Base-by-base conservation (phyloP, 2,329 filamentous ascomycete species). In the Trichophyton schoenleinii region DNA sequence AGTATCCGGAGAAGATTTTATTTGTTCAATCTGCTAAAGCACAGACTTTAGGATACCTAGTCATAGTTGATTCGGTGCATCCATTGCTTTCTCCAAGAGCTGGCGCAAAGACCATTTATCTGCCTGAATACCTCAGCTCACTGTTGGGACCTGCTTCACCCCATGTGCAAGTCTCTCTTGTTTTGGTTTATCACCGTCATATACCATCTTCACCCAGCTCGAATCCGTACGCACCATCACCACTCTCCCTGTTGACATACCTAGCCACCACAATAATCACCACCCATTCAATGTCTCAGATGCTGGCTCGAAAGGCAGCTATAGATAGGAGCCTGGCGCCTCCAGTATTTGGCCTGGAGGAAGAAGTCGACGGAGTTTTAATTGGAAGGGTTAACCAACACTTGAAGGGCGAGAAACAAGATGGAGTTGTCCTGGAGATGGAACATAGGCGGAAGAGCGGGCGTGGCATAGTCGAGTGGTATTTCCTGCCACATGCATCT, bases 251-350 rank as follows among this genome's bases (percentile, higher is more conserved):
- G 0, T 79, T 97, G 22, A 83, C 81, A 53, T 95, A 95, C 73
- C 84, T 96, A 62, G 89, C 91, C n/a, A 99, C 94, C 2, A 87
- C 90, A 2, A 82, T 97, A 60, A 80, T 97, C 63, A 85, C 83
- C 3, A 79, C 88, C 0, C 84, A 87, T 44, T 88, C 85, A 13
- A 80, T 96, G 44, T 77, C 83, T 6, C 90, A 96, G 67, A 82
- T 88, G 49, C 79, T 94, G 3, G 84, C 85, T 34, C 80, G 82
- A 42, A 90, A 90, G 70, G 82, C 81, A n/a, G 91, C 92, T 2
- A 80, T 81, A 8, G 86, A 94, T 72, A 82, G 87, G 62, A 91
- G 88, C 68, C 77, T 89, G 4, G 83, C 83, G 3, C 86, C 87
- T 63, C 92, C 92, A 0, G 82, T 83, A 7, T 95, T 88, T 73